Evolutionary conservation across 2,329 filamentous ascomycete species (phyloP), one percentile per base, ranked within the genome.

Genomic region (Penicillium concentricum): DNA sequence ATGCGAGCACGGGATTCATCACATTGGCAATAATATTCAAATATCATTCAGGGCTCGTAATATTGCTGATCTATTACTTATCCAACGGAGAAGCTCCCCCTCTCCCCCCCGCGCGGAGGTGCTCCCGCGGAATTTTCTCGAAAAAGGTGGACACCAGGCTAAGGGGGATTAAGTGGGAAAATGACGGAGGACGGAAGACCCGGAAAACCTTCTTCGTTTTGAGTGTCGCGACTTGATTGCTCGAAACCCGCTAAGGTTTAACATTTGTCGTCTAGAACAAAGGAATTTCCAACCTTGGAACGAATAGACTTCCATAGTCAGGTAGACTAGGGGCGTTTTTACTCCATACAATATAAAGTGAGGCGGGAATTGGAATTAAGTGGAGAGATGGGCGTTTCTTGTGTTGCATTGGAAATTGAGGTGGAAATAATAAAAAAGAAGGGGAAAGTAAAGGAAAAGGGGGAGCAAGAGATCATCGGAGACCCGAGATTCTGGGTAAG

Each of bases 41-140:
- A 22, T 22, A 22, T 45, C 13, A 20, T 2, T n/a, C 4, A 6
- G 18, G 43, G 13, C 28, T 45, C 16, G 20, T 34, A 34, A 46
- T 34, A 46, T 41, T 41, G 48, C 37, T 51, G 43, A 49, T 42
- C 22, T 42, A 20, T 42, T 42, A 49, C 45, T 38, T 38, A 16
- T 39, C 44, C 20, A 22, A 39, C 50, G 50, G 42, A 56, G 46
- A 45, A 38, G 15, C 5, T 18, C 43, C 34, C 34, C n/a, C 22
- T 44, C 51, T 37, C 49, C 45, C 45, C 52, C 57, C 53, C 50
- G 52, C 61, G 55, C 57, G 54, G 62, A 59, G 43, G 48, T 46
- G 10, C 51, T 51, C 58, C 56, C 42, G 51, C 44, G 30, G 61
- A 66, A 65, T 62, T 66, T 66, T 66, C 64, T 64, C 59, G 64